phyloP scores from a whole-genome alignment of 2,329 filamentous ascomycete species.

The Penicillium glabrum region DNA sequence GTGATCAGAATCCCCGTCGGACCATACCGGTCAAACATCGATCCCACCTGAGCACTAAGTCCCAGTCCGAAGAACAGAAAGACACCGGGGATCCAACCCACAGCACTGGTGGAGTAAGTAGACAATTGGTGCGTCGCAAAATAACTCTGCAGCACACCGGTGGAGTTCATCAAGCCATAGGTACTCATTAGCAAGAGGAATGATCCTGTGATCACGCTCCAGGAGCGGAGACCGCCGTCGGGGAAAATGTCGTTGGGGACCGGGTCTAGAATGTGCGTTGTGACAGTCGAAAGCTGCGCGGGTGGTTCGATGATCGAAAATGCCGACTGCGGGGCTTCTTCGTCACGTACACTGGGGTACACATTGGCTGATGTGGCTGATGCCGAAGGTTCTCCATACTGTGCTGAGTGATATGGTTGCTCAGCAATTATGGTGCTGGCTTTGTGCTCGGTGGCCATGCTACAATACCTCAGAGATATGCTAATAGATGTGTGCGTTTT shows the following conservation, averaged over 20 bases:
- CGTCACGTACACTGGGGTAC: conserved; percentile 8
- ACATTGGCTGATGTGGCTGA: background rate
- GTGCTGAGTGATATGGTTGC: background rate
- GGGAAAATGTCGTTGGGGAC: conserved; percentile 25
- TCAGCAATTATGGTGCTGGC: background rate
- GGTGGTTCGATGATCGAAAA: conserved; percentile 21
- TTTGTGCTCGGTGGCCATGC: conserved; percentile 8
- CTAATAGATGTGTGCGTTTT: background rate
- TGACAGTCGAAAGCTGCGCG: conserved; percentile 17
- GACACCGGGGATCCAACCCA: conserved; percentile 53
- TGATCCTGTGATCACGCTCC: conserved; percentile 38
- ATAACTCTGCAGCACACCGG: conserved; percentile 52
- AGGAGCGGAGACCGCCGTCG: conserved; percentile 37
- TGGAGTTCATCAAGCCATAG: conserved; percentile 52
- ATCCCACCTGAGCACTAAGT: conserved; percentile 50
- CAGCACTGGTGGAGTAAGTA: conserved; percentile 43
- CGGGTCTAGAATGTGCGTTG: conserved; percentile 13
- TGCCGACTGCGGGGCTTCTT: conserved; percentile 15
- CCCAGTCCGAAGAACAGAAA: conserved; percentile 49
- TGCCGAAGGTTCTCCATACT: background rate
- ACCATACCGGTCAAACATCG: conserved; percentile 52
- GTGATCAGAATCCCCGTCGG: conserved; percentile 43
- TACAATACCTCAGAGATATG: background rate
- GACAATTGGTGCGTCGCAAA: conserved; percentile 47
- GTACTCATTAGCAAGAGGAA: conserved; percentile 41